Evolutionary conservation across 371 early-diverging fungal species (phyloP).

Genomic region (Dinochytrium kinnereticum): DNA sequence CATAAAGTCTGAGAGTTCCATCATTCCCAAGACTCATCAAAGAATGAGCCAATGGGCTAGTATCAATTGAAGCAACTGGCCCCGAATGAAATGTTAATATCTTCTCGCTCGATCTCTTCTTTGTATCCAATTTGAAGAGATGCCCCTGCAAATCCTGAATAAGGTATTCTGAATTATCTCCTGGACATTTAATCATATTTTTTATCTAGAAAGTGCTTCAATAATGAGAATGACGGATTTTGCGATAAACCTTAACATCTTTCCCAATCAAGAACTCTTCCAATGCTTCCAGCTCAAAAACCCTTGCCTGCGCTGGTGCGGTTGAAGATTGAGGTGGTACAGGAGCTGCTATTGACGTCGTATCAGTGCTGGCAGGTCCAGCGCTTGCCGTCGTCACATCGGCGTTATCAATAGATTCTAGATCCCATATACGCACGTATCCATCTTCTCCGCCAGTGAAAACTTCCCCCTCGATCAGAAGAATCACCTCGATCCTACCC

Average conservation of each 20-base stretch:
- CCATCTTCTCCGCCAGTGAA: conserved; percentile 64
- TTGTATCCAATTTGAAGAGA: conserved; percentile 47
- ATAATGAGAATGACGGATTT: not conserved
- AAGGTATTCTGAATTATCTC: conserved; percentile 44
- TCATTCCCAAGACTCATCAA: conserved; percentile 51
- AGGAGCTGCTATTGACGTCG: not conserved
- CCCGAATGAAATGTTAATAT: conserved; percentile 54
- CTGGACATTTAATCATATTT: conserved; percentile 42
- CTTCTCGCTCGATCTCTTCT: conserved; percentile 48
- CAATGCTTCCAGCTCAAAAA: conserved; percentile 59
- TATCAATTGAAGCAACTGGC: conserved; percentile 43
- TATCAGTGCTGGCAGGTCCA: conserved; percentile 10
- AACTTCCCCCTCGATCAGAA: conserved; percentile 54
- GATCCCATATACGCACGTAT: conserved; percentile 59
- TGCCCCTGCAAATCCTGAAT: conserved; percentile 52
- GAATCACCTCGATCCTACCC: conserved; percentile 50
- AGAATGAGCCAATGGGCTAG: conserved; percentile 44
- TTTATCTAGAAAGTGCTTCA: conserved; percentile 41
- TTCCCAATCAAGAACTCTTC: conserved; percentile 60
- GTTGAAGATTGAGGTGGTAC: conserved; percentile 28
- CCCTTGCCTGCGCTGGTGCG: conserved; percentile 38
- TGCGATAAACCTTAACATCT: conserved; percentile 51
- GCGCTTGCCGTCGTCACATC: conserved; percentile 46
- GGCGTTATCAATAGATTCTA: conserved; percentile 62
- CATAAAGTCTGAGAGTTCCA: conserved; percentile 50